Percentiles rank a stretch among this genome's conserved stretches.
Evolutionary conservation across 805 yeast species (phyloP).

Genomic region (Kuraishia cidri): DNA sequence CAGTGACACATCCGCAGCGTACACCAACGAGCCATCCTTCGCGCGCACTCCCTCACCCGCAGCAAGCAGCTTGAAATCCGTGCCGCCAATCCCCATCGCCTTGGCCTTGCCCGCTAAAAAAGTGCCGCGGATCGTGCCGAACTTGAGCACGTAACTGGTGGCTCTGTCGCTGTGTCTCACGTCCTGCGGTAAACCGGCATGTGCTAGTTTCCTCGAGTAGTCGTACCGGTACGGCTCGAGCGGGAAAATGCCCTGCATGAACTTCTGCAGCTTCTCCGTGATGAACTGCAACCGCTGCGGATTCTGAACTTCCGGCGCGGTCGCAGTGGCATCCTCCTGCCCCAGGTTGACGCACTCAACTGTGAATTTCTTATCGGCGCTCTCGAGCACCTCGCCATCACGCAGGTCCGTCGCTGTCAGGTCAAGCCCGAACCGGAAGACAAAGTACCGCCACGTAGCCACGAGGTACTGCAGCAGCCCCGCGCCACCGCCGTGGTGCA

Average conservation of each 20-base stretch:
- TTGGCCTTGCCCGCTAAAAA: slow-evolving; percentile 61
- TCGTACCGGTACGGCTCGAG: not conserved
- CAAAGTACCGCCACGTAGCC: slow-evolving; percentile 81
- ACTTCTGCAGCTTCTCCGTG: not conserved
- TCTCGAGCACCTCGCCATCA: no score
- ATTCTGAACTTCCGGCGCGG: slow-evolving; percentile 3
- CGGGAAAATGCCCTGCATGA: slow-evolving; percentile 9
- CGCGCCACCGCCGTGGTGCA: slow-evolving; percentile 37
- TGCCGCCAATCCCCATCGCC: slow-evolving; percentile 60
- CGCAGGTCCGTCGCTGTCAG: slow-evolving; percentile 15
- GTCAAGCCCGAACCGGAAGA: slow-evolving; percentile 66
- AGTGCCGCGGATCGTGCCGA: slow-evolving; percentile 66
- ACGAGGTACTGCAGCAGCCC: slow-evolving; percentile 44
- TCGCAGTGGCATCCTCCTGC: slow-evolving; percentile 16
- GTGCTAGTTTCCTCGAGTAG: not conserved
- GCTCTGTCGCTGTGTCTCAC: slow-evolving; percentile 17
- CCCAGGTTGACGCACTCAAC: no score
- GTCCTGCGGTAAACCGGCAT: not conserved
- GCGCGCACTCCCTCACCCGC: slow-evolving; percentile 49
- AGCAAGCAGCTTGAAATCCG: slow-evolving; percentile 47
- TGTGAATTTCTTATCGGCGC: no score
- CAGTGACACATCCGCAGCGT: slow-evolving; percentile 68
- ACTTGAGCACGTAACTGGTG: slow-evolving; percentile 59
- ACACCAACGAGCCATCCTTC: slow-evolving; percentile 47
- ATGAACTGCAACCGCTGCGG: not conserved